phyloP scores from a whole-genome alignment of 805 yeast species.

The Ogataea corticis region DNA sequence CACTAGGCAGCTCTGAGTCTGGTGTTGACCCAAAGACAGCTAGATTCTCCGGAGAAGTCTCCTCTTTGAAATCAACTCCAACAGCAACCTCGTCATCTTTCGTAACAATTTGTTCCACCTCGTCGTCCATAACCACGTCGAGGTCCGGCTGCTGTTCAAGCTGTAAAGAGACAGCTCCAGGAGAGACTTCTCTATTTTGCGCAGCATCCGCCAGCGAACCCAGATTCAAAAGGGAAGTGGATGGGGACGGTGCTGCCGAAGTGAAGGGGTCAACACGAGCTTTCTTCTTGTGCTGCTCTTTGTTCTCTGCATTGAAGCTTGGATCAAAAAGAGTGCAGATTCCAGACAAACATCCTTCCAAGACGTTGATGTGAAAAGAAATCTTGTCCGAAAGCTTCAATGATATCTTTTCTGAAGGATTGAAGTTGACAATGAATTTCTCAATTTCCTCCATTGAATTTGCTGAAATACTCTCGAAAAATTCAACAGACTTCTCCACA shows the following conservation, averaged over 20 bases:
- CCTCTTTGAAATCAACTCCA: not conserved
- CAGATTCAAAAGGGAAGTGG: slow-evolving; percentile 20
- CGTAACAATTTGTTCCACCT: not conserved
- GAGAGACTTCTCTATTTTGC: not conserved
- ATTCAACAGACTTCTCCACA: slow-evolving; percentile 57
- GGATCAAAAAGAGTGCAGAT: slow-evolving; percentile 74
- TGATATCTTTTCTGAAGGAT: slow-evolving; percentile 36
- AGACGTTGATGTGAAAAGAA: slow-evolving; percentile 22
- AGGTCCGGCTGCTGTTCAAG: not conserved
- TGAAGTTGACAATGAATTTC: slow-evolving; percentile 49
- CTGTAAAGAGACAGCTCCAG: not conserved
- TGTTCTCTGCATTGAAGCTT: slow-evolving; percentile 38
- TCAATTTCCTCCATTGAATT: slow-evolving; percentile 53
- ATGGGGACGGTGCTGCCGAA: slow-evolving; percentile 21
- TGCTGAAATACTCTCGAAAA: slow-evolving; percentile 51
- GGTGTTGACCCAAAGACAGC: slow-evolving; percentile 20
- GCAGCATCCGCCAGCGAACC: not conserved
- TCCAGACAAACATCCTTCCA: slow-evolving; percentile 54
- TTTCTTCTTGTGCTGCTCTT: slow-evolving; percentile 25
- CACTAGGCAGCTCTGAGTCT: slow-evolving; percentile 34
- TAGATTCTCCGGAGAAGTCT: not conserved
- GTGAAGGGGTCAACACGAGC: not conserved
- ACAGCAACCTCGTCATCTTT: not conserved
- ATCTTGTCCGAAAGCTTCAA: slow-evolving; percentile 28
- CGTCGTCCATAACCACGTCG: slow-evolving; percentile 5